Evolutionary conservation across 192 early-diverging fungal species (phyloP).

Genomic region (Endogone sp.): DNA sequence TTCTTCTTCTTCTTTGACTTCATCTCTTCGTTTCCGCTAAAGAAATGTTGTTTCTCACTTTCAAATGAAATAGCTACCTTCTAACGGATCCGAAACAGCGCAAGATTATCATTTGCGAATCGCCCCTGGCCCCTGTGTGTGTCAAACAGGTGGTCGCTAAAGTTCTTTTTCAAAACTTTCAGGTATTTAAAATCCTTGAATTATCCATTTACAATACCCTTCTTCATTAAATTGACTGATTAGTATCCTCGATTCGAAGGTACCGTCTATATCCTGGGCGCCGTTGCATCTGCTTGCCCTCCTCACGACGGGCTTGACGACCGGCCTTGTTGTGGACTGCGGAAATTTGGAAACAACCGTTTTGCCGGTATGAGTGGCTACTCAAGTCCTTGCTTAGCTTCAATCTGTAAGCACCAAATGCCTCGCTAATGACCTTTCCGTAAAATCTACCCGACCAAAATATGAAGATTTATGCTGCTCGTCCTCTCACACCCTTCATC

Average conservation of each 20-base stretch:
- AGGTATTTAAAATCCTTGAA: slow-evolving; percentile 35
- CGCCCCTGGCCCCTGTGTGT: slow-evolving; percentile 61
- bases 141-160: slow-evolving; percentile 66
- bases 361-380: slow-evolving; percentile 77
- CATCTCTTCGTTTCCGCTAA: too few species aligned
- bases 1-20: too few species aligned
- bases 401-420: too few species aligned
- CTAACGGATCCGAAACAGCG: slow-evolving; percentile 80
- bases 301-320: slow-evolving; percentile 67
- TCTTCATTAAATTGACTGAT: not conserved
- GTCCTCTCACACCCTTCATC: slow-evolving; percentile 62
- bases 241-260: slow-evolving; percentile 26
- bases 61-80: slow-evolving; percentile 27
- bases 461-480: slow-evolving; percentile 59
- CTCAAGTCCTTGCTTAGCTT: slow-evolving; percentile 10
- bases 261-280: slow-evolving; percentile 76
- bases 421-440: too few species aligned
- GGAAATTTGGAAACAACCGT: slow-evolving; percentile 75
- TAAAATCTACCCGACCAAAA: not conserved
- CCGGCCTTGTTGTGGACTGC: slow-evolving; percentile 85
- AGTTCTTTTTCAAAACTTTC: slow-evolving; percentile 72
- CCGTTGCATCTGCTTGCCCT: slow-evolving; percentile 68
- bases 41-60: slow-evolving; percentile 6
- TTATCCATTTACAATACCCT: not conserved
- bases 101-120: slow-evolving; percentile 80